Evolutionary conservation across 441 rosid genomes (phyloP).

Genomic region (Kokia cookei): DNA sequence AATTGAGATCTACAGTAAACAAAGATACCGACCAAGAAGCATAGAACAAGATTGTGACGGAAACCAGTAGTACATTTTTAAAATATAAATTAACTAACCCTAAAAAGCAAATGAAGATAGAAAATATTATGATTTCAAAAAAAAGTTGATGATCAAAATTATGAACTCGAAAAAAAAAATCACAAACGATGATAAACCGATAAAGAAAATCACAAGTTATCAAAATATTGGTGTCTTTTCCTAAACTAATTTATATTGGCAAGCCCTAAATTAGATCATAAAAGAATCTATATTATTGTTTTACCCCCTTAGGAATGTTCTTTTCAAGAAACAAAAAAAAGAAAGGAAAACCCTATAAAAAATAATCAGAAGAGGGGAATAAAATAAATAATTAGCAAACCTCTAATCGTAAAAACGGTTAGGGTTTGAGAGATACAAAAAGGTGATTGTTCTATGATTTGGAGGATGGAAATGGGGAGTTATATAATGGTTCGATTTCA

Average conservation of each 20-base stretch:
- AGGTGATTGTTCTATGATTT: not conserved
- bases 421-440: not conserved
- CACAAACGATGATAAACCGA: not conserved
- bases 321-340: not conserved
- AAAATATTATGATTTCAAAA: not conserved
- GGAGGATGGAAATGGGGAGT: not conserved
- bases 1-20: not conserved
- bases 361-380: not conserved
- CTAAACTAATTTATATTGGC: no score
- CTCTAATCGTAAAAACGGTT: not conserved
- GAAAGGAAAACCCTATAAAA: not conserved
- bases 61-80: not conserved
- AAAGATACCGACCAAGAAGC: not conserved
- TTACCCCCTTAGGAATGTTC: not conserved
- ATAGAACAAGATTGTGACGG: not conserved
- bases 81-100: not conserved
- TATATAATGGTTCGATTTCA: not conserved
- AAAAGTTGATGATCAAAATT: not conserved
- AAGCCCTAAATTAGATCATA: not conserved
- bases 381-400: not conserved
- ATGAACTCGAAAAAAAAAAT: not conserved
- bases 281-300: not conserved
- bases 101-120: not conserved
- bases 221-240: not conserved
- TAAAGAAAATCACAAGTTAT: not conserved